These are phyloP conservation scores for Talaromyces islandicus DNA, from an alignment of 2,329 filamentous ascomycete species.

Conservation along the genomic window DNA sequence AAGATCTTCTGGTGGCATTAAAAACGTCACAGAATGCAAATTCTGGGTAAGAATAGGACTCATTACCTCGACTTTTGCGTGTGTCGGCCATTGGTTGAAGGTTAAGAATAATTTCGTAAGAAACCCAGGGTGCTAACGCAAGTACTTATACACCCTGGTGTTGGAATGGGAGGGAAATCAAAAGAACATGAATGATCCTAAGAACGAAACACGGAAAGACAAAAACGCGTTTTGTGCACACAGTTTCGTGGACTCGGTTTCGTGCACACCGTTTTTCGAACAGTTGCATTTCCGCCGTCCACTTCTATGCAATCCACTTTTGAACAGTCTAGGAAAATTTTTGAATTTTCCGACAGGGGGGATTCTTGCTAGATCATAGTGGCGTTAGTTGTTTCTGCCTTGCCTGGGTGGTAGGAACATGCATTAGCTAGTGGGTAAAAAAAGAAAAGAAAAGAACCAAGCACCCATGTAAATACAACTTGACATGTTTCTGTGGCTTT, in stretches of 20 bases:
- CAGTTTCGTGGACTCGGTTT: no score
- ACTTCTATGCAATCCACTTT: not conserved
- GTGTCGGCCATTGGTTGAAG: not conserved
- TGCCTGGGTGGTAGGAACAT: not conserved
- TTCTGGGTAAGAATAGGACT: not conserved
- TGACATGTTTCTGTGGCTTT: not conserved
- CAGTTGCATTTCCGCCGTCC: no score
- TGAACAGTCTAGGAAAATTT: not conserved
- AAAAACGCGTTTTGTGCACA: not conserved
- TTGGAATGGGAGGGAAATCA: not conserved
- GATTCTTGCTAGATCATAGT: no score
- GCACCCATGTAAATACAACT: not conserved
- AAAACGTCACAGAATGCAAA: not conserved
- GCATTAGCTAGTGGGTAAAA: not conserved
- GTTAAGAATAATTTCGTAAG: not conserved
- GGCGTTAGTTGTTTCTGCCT: not conserved
- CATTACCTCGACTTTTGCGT: not conserved
- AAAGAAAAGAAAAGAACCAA: not conserved
- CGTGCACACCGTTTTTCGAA: no score
- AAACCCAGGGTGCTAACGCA: not conserved
- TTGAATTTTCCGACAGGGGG: not conserved
- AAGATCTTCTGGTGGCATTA: not conserved
- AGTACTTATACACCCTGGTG: not conserved
- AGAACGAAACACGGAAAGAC: not conserved
- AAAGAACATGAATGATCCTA: not conserved